phyloP scores from a whole-genome alignment of 2,329 filamentous ascomycete species.

The Didymella exigua region DNA sequence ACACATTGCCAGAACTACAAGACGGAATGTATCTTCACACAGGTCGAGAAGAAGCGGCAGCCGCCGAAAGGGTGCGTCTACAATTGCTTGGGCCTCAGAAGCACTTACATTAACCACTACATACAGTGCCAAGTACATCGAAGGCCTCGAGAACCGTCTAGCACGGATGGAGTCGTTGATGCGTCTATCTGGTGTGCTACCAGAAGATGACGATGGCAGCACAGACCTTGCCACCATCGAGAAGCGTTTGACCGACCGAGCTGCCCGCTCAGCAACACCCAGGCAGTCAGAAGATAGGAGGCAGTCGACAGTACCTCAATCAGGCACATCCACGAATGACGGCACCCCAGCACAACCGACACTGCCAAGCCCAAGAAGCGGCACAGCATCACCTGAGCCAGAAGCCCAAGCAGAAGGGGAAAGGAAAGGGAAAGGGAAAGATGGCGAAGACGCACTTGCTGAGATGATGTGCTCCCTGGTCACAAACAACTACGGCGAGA shows the following conservation, averaged over 20 bases:
- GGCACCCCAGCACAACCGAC: slow-evolving; percentile 54
- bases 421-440: slow-evolving; percentile 65
- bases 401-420: slow-evolving; percentile 51
- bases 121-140: slow-evolving; percentile 90
- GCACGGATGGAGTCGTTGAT: slow-evolving; percentile 95
- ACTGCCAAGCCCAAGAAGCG: slow-evolving; percentile 57
- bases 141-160: slow-evolving; percentile 90
- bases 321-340: slow-evolving; percentile 23
- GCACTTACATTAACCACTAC: slow-evolving; percentile 6
- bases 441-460: slow-evolving; percentile 82
- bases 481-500: slow-evolving; percentile 93
- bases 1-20: slow-evolving; percentile 98
- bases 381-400: slow-evolving; percentile 58
- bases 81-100: no score
- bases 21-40: slow-evolving; percentile 95
- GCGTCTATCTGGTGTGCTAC: slow-evolving; percentile 82
- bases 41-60: slow-evolving; percentile 97
- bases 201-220: slow-evolving; percentile 81
- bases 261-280: slow-evolving; percentile 30
- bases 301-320: slow-evolving; percentile 47
- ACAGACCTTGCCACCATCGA: slow-evolving; percentile 89
- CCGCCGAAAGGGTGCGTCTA: slow-evolving; percentile 83
- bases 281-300: slow-evolving; percentile 41
- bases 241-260: slow-evolving; percentile 67
- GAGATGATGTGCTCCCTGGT: slow-evolving; percentile 99